phyloP scores from a whole-genome alignment of 345 rosid species.

The Eucalyptus marginata region DNA sequence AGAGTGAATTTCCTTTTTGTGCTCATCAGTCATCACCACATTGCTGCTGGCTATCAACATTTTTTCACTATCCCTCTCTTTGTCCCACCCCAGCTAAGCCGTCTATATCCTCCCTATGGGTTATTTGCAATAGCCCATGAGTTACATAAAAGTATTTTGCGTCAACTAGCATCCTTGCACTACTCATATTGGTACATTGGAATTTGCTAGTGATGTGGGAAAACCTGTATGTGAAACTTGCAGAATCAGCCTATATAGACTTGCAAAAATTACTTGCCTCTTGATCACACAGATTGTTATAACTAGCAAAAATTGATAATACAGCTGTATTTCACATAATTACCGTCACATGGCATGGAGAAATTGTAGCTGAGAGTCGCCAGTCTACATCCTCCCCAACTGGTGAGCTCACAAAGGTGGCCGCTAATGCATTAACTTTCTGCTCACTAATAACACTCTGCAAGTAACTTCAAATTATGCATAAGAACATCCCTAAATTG shows the following conservation, averaged over 20 bases:
- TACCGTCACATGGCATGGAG: constrained; percentile 98
- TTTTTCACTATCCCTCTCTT: neutral
- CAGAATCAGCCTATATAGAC: neutral
- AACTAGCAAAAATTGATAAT: neutral
- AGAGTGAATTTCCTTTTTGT: neutral
- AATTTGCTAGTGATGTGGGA: neutral
- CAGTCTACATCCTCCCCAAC: constrained; percentile 91
- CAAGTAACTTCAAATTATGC: constrained; percentile 2
- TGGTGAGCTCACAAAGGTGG: constrained; percentile 78
- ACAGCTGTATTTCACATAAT: constrained; percentile 11
- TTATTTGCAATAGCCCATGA: neutral
- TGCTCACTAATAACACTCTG: constrained; percentile 92
- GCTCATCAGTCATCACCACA: neutral
- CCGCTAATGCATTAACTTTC: constrained; percentile 87
- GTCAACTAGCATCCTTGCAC: neutral
- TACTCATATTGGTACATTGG: neutral
- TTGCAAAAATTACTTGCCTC: neutral
- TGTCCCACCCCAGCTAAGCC: neutral
- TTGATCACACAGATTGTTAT: neutral
- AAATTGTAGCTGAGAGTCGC: constrained; percentile 87
- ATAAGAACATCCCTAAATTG: neutral
- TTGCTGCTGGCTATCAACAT: neutral
- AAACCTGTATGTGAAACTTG: neutral
- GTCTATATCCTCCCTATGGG: neutral
- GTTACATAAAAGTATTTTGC: neutral